Percentiles rank a stretch among this genome's conserved stretches.
These are phyloP conservation scores for Plectosphaerella sp. DNA, from an alignment of 2,329 filamentous ascomycete genomes.

Conservation along the genomic window DNA sequence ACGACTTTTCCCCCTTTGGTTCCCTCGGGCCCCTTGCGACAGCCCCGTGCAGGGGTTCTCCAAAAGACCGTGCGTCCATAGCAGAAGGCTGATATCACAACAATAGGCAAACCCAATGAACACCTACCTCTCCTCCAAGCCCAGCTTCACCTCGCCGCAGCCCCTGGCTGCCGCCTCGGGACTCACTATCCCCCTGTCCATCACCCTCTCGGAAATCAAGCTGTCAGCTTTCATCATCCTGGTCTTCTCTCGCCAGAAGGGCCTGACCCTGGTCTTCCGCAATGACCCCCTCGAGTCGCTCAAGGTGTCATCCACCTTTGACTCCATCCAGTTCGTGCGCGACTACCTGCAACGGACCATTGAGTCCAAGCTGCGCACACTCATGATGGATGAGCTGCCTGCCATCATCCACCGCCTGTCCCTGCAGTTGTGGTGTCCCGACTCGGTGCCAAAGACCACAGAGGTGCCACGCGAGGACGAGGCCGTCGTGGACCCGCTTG, in stretches of 20 bases:
- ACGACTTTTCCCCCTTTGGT: constrained; percentile 10
- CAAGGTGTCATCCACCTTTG: constrained; percentile 97
- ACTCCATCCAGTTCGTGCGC: constrained; percentile 96
- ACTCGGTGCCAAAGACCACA: constrained; percentile 68
- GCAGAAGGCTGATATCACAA: constrained; percentile 41
- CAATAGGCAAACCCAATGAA: constrained; percentile 86
- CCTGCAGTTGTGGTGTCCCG: constrained; percentile 82
- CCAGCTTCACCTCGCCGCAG: constrained; percentile 86
- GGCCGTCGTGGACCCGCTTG: constrained; percentile 71
- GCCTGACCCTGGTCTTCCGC: constrained; percentile 91
- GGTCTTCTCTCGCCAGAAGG: constrained; percentile 96
- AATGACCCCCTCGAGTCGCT: constrained; percentile 97
- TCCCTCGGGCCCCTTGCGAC: constrained; percentile 5
- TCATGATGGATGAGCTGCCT: constrained; percentile 97
- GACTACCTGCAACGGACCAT: constrained; percentile 97
- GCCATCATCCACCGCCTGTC: constrained; percentile 94
- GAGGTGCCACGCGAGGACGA: constrained; percentile 48
- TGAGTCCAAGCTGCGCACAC: constrained; percentile 81
- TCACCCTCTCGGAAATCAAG: constrained; percentile 92
- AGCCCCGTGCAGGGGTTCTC: constrained; percentile 6
- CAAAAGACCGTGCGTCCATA: constrained; percentile 25
- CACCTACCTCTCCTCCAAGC: constrained; percentile 89
- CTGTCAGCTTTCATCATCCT: constrained; percentile 95
- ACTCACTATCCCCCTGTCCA: constrained; percentile 94
- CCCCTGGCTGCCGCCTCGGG: constrained; percentile 88